Base-by-base conservation (phyloP, 768 basidiomycete species). In the Chalciporus chontae region DNA sequence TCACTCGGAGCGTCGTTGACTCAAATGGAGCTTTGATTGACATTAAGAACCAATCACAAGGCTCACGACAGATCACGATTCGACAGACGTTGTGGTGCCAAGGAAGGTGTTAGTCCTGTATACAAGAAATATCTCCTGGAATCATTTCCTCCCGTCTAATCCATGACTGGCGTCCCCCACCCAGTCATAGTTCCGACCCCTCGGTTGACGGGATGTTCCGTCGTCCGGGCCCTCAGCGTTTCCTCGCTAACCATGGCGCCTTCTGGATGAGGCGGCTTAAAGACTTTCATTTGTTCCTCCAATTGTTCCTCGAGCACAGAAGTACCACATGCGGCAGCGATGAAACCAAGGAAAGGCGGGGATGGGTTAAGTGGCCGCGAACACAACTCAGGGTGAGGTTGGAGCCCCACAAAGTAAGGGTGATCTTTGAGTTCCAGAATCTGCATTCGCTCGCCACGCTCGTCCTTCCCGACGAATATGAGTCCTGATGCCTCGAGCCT, bases 321-420 rank as follows among this genome's bases (percentile, higher is more conserved):
- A 15, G 39, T 13, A 0, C 79, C 77, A 38, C 75, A 76, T 0
- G 96, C 73, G 1, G 96, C 93, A 5, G 95, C 84, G 41, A 99
- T 79, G 66, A 99, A 87, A 13, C 96, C 96, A 46, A 99, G 85
- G 83, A 97, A 97, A 0, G 94, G 87, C 0, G 96, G 96, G 0
- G 93, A 96, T 2, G 96, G 96, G 71, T 99, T 98, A 38, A 99
- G 75, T 2, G 96, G 96, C 24, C 96, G 85, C 19, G 96, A 94
- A 74, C 95, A 98, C 73, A 99, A 94, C 69, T 99, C 96, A 0
- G 96, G 96, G 63, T 99, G 96, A 1, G 96, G 91, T 72, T 99
- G 96, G 39, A 99, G 76, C 19, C 83, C 96, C 39, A 95, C 72
- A 65, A 94, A 98, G 76, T 82, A 99, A 2, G 93, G 90, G 69